These are phyloP conservation scores for Prunus armeniaca DNA, from an alignment of 306 rosid genomes.

Conservation along the genomic window DNA sequence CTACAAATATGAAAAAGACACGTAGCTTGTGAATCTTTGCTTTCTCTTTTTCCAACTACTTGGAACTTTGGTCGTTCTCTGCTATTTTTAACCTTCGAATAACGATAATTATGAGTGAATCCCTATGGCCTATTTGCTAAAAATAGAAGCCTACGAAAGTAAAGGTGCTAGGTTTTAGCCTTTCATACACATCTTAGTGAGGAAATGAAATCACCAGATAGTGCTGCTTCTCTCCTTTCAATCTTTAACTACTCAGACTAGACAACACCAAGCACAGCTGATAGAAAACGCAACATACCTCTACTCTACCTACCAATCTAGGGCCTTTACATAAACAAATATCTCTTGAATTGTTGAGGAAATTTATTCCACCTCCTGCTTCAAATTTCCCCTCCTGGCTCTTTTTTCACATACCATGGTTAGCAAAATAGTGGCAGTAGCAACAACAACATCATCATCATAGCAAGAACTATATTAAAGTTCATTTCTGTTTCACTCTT, in stretches of 20 bases:
- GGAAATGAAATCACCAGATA: not conserved
- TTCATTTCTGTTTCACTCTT: not conserved
- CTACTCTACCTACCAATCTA: not conserved
- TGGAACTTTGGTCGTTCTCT: not conserved
- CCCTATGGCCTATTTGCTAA: too few relatives aligned
- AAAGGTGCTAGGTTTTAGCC: not conserved
- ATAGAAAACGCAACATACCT: not conserved
- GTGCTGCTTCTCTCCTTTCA: not conserved
- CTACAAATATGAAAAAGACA: not conserved
- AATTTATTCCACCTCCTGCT: not conserved
- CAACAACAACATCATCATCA: not conserved
- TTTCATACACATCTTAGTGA: not conserved
- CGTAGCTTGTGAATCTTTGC: not conserved
- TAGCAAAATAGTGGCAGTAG: not conserved
- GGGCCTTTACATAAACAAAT: not conserved
- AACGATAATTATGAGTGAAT: not conserved
- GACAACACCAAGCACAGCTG: not conserved
- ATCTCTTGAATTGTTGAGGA: not conserved
- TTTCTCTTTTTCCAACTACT: not conserved
- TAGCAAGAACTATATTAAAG: not conserved
- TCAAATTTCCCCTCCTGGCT: not conserved
- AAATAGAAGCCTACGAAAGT: not conserved
- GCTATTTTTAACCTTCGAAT: not conserved
- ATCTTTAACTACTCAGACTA: not conserved
- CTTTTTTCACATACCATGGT: not conserved